A percentile compares a stretch with the other conserved stretches of the same genome.
Conservation (phyloP, 768 basidiomycete species). For the Agrocybe pediades region DNA sequence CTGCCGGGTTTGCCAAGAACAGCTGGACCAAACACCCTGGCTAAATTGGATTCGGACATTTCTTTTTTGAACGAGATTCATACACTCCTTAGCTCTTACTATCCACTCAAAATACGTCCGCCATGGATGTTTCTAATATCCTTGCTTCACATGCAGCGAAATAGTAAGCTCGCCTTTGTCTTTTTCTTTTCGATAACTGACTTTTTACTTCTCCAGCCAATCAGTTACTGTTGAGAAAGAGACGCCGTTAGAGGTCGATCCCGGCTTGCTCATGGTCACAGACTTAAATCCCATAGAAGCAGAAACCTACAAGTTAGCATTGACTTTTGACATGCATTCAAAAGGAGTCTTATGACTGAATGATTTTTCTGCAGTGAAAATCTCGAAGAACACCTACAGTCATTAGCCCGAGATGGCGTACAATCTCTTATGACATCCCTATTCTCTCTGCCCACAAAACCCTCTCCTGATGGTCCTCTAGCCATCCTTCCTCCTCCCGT, state of each 20-base stretch:
- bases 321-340: background rate
- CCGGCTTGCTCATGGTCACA: slow-evolving; percentile 81
- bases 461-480: slow-evolving; percentile 80
- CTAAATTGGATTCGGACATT: slow-evolving; percentile 6
- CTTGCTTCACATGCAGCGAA: slow-evolving; percentile 74
- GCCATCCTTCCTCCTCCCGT: slow-evolving; percentile 79
- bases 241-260: slow-evolving; percentile 76
- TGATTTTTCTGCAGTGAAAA: slow-evolving; percentile 55
- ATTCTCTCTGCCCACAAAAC: slow-evolving; percentile 77
- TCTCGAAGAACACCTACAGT: slow-evolving; percentile 78
- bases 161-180: slow-evolving; percentile 49
- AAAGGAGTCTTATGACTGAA: background rate
- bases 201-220: slow-evolving; percentile 45
- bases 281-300: slow-evolving; percentile 88
- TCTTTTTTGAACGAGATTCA: slow-evolving; percentile 13
- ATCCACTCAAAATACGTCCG: background rate
- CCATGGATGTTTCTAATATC: slow-evolving; percentile 83
- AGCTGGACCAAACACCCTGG: slow-evolving; percentile 22
- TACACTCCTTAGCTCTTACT: background rate
- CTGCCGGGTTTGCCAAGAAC: slow-evolving; percentile 15
- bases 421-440: slow-evolving; percentile 81
- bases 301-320: slow-evolving; percentile 75
- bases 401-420: slow-evolving; percentile 77
- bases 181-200: background rate
- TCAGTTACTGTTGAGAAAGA: slow-evolving; percentile 76